Evolutionary conservation across 2,329 filamentous ascomycete species (phyloP).

Genomic region (Nothophaeocryptopus gaeumannii): DNA sequence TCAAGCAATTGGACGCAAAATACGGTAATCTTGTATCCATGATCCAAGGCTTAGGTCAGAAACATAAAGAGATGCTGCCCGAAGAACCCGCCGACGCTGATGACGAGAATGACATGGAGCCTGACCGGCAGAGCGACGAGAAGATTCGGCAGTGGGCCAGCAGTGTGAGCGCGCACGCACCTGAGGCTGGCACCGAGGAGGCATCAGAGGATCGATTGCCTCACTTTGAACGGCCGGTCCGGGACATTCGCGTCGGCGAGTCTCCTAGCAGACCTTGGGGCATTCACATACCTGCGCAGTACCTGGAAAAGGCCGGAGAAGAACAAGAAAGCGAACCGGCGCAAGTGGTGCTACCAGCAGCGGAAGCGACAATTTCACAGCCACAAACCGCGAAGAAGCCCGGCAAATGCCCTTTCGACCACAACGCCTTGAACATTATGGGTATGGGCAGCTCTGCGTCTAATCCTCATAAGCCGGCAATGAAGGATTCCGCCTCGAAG

Average conservation of each 20-base stretch:
- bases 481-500: neutral
- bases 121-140: conserved; percentile 56
- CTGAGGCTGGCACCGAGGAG: conserved; percentile 41
- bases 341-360: conserved; percentile 52
- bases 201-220: conserved; percentile 62
- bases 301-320: conserved; percentile 37
- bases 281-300: conserved; percentile 69
- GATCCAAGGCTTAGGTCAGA: conserved; percentile 84
- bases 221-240: conserved; percentile 79
- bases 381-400: conserved; percentile 7
- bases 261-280: conserved; percentile 93
- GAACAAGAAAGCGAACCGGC: conserved; percentile 41
- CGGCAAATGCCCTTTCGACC: conserved; percentile 26
- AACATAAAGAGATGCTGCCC: conserved; percentile 84
- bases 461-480: neutral
- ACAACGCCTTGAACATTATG: conserved; percentile 7
- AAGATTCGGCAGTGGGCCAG: conserved; percentile 86
- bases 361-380: conserved; percentile 26
- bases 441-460: neutral
- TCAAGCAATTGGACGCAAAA: conserved; percentile 86
- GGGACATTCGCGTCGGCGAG: conserved; percentile 89
- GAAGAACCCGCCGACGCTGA: conserved; percentile 51
- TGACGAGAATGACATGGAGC: conserved; percentile 37
- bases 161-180: conserved; percentile 61
- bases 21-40: conserved; percentile 90